Evolutionary conservation across 2,329 filamentous ascomycete genomes (phyloP).

Genomic region (Nakataea oryzae): DNA sequence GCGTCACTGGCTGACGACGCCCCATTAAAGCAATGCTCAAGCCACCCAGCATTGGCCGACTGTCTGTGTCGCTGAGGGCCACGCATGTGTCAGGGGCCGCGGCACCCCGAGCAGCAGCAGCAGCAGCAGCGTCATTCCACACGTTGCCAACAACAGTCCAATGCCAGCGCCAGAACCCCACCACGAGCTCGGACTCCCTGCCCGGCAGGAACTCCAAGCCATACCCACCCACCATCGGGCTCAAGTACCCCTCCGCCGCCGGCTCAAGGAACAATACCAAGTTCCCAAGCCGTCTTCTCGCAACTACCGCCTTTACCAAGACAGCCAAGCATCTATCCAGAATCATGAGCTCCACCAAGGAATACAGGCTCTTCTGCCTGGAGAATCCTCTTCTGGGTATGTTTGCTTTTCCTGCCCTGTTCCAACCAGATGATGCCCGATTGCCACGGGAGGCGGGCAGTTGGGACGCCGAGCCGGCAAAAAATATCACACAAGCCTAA

Average conservation of each 20-base stretch:
- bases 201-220: background rate
- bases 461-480: too few species aligned
- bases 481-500: background rate
- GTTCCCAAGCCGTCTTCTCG: background rate
- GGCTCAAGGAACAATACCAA: background rate
- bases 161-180: background rate
- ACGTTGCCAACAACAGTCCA: background rate
- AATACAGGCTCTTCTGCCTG: slow-evolving; percentile 82
- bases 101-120: background rate
- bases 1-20: too few species aligned
- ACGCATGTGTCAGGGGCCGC: background rate
- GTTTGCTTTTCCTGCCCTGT: too few species aligned
- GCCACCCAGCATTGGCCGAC: background rate
- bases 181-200: background rate
- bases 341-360: slow-evolving; percentile 63
- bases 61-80: background rate
- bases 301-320: background rate
- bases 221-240: background rate
- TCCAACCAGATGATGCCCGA: background rate
- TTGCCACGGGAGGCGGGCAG: too few species aligned
- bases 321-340: background rate
- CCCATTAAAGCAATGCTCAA: background rate
- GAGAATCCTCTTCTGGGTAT: slow-evolving; percentile 95
- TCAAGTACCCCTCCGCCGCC: slow-evolving; percentile 1
- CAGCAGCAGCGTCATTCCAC: background rate